Percentiles rank a stretch among this genome's conserved stretches.
phyloP scores from a whole-genome alignment of 176 grass and related monocot species.

The Guadua angustifolia region DNA sequence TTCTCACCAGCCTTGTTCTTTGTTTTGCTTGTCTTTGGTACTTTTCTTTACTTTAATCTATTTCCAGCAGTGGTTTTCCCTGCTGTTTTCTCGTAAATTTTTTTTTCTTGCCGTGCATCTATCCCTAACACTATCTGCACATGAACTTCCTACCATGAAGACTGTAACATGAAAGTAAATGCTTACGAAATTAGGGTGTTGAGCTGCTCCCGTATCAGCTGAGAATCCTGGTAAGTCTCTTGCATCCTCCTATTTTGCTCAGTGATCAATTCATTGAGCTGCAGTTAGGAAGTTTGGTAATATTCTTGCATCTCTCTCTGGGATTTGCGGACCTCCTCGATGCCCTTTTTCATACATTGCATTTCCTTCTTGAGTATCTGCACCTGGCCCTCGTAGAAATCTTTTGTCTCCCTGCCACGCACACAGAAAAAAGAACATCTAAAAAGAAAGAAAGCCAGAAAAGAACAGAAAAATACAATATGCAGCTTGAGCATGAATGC shows the following conservation, averaged over 20 bases:
- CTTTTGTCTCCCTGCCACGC: not conserved
- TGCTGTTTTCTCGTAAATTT: too few species aligned
- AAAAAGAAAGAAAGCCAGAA: not conserved
- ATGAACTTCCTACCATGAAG: not conserved
- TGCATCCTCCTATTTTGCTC: too few species aligned
- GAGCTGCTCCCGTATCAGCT: not conserved
- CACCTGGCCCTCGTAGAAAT: conserved; percentile 21
- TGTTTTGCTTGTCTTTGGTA: too few species aligned
- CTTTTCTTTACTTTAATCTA: too few species aligned
- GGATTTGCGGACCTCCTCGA: not conserved
- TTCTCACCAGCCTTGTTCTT: too few species aligned
- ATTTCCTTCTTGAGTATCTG: conserved; percentile 47
- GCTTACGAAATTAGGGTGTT: conserved; percentile 22
- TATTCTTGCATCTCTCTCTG: conserved; percentile 29
- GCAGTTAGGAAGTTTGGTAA: not conserved
- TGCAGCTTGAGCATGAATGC: not conserved
- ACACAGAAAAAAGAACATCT: not conserved
- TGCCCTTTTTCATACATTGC: conserved; percentile 12
- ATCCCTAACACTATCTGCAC: too few species aligned
- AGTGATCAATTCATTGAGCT: too few species aligned
- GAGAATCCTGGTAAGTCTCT: not conserved
- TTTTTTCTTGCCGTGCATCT: too few species aligned
- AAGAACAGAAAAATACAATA: not conserved
- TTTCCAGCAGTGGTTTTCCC: too few species aligned
- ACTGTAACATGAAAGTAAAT: not conserved